phyloP scores from a whole-genome alignment of 2,329 filamentous ascomycete species.

The Escovopsis sp. region DNA sequence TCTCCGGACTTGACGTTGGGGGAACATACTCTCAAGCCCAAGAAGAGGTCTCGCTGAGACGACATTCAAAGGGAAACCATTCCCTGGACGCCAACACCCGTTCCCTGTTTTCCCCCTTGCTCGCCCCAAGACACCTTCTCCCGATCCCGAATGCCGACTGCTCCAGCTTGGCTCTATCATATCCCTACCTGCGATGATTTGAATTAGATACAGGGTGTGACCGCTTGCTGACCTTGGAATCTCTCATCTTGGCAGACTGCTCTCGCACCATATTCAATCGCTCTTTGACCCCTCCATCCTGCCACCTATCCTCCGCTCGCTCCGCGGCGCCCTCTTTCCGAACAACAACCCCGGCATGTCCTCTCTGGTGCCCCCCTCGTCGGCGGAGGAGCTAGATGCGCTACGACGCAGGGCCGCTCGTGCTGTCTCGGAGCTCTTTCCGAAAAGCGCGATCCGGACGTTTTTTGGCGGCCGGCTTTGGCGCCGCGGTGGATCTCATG shows the following conservation, averaged over 20 bases:
- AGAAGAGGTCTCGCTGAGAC: no score
- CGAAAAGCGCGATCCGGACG: slow-evolving; percentile 30
- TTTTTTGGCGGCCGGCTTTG: slow-evolving; percentile 32
- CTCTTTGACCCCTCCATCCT: slow-evolving; percentile 50
- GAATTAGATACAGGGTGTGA: no score
- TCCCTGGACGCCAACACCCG: no score
- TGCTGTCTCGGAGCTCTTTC: slow-evolving; percentile 36
- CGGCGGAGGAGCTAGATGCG: slow-evolving; percentile 41
- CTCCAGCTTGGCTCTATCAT: not conserved
- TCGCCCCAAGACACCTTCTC: not conserved
- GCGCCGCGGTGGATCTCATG: slow-evolving; percentile 11
- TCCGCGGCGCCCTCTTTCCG: slow-evolving; percentile 72
- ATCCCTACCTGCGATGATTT: not conserved
- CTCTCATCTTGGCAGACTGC: slow-evolving; percentile 28
- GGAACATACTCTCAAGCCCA: slow-evolving; percentile 6
- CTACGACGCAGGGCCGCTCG: slow-evolving; percentile 55
- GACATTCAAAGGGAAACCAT: not conserved
- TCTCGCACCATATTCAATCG: slow-evolving; percentile 42
- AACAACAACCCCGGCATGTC: slow-evolving; percentile 61
- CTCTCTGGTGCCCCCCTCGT: slow-evolving; percentile 43
- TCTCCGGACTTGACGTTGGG: not conserved
- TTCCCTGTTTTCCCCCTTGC: no score
- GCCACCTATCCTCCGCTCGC: slow-evolving; percentile 51
- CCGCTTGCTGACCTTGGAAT: not conserved
- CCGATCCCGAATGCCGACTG: not conserved